A percentile compares a stretch with the other conserved stretches of the same genome.
Evolutionary conservation across 164 flowering plant species (phyloP).

Genomic region (Magnolia officinalis): DNA sequence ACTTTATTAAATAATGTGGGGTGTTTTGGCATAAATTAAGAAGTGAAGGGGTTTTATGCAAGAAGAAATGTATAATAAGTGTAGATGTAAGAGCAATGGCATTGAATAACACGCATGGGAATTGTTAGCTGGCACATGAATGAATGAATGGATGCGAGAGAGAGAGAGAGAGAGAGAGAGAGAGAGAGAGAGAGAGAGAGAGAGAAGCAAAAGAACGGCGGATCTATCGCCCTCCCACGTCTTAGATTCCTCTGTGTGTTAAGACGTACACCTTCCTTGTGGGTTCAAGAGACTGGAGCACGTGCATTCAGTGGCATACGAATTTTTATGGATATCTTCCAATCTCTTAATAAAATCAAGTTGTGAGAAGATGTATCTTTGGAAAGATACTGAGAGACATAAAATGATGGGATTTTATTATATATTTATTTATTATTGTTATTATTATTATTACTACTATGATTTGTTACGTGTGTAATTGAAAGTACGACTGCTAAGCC

Average conservation of each 20-base stretch:
- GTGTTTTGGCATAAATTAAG: too few species aligned
- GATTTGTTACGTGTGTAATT: too few species aligned
- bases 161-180: slow-evolving; percentile 3
- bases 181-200: slow-evolving; percentile 2
- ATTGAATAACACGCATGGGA: slow-evolving; percentile 26
- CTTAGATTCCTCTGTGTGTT: slow-evolving; percentile 34
- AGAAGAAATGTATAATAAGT: too few species aligned
- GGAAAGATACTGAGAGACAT: neutral
- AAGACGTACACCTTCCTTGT: slow-evolving; percentile 15
- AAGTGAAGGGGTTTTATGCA: too few species aligned
- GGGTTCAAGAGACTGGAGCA: slow-evolving; percentile 16
- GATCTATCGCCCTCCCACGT: slow-evolving; percentile 57
- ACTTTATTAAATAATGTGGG: too few species aligned
- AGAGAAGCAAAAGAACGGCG: slow-evolving; percentile 54
- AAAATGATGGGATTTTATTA: neutral
- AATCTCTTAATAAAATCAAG: too few species aligned
- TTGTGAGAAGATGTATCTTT: too few species aligned
- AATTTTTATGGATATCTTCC: neutral
- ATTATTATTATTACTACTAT: too few species aligned
- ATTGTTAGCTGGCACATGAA: slow-evolving; percentile 64
- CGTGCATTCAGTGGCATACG: slow-evolving; percentile 15
- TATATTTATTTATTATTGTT: neutral
- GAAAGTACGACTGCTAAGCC: too few species aligned
- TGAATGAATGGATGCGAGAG: slow-evolving; percentile 10
- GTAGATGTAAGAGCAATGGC: neutral